Base-by-base conservation (phyloP, 176 grass and related monocot species). In the Aegilops longissima region DNA sequence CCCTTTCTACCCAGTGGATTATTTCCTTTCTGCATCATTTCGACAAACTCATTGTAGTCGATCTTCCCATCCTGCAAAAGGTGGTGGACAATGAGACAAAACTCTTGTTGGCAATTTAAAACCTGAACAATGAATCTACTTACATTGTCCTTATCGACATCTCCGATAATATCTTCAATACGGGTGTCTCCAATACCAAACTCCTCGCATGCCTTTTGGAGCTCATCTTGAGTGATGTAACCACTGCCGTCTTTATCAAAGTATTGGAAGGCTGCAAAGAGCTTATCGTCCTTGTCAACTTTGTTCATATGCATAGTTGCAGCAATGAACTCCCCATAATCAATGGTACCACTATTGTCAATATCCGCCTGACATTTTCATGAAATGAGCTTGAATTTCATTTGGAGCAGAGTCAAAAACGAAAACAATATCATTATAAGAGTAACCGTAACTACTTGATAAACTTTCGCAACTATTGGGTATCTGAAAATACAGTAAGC, bases 271-370 rank as follows among this genome's bases (percentile, higher is more conserved):
- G 93, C 93, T 42, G 90, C 83, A 77, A 88, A 94, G 67, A 94
- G 85, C 62, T 92, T 91, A 87, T 94, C 90, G 75, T 92, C 93
- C 82, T 89, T 94, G 24, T 94, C 90, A 77, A 94, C 90, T 89
- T 94, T 94, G 87, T 94, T 94, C 83, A 94, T 81, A 83, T 94
- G 93, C 79, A 94, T 86, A 77, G 93, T 94, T 83, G 93, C 93
- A 52, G 93, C 93, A 52, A 94, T 94, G 40, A 94, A 94, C 82
- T 94, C 93, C 30, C 90, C 90, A 40, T 94, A 94, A 86, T 94
- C 93, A 88, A 94, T 86, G 34, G 93, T 94, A 11, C 93, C 93
- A 42, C 93, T 94, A 29, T 94, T 94, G 80, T 94, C 93, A 35
- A 94, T 90, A 77, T 94, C 93, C 1, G 93, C 93, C 93, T 94